A percentile compares a stretch with the other conserved stretches of the same genome.
Conservation (phyloP, 768 basidiomycete species). For the Xerocomus potaroensis region DNA sequence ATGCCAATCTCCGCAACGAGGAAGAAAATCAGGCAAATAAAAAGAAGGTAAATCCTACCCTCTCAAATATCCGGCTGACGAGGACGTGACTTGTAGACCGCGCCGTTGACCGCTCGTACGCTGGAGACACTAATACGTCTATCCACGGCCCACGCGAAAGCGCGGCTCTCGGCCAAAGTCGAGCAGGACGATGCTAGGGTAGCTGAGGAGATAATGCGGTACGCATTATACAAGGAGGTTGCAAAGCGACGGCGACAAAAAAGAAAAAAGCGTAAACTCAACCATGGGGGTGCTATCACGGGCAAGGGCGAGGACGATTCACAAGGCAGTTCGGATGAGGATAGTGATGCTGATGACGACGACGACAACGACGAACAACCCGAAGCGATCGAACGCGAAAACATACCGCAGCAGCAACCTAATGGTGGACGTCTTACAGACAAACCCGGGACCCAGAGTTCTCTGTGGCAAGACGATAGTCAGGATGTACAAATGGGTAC, state of each 20-base stretch:
- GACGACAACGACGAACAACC: slow-evolving; percentile 41
- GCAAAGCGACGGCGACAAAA: slow-evolving; percentile 64
- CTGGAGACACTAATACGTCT: slow-evolving; percentile 98
- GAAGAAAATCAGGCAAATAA: slow-evolving; percentile 78
- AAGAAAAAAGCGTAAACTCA: slow-evolving; percentile 84
- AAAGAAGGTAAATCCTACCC: slow-evolving; percentile 57
- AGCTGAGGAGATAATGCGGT: slow-evolving; percentile 94
- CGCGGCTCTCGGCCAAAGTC: slow-evolving; percentile 82
- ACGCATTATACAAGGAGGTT: slow-evolving; percentile 97
- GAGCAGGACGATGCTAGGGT: slow-evolving; percentile 80
- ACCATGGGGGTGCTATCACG: slow-evolving; percentile 55
- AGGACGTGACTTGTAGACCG: slow-evolving; percentile 57
- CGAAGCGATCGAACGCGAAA: slow-evolving; percentile 44
- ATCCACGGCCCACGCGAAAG: slow-evolving; percentile 96
- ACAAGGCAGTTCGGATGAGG: slow-evolving; percentile 35
- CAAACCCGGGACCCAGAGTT: slow-evolving; percentile 41
- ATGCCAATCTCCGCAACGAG: slow-evolving; percentile 88
- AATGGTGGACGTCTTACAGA: slow-evolving; percentile 22
- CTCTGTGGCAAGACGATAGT: slow-evolving; percentile 64
- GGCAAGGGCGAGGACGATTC: slow-evolving; percentile 50
- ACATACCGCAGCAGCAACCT: slow-evolving; percentile 37
- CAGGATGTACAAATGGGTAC: slow-evolving; percentile 62
- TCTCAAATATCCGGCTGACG: slow-evolving; percentile 1
- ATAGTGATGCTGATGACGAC: slow-evolving; percentile 41
- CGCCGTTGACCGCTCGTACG: slow-evolving; percentile 96